Conservation (phyloP, 2,329 filamentous ascomycete genomes). For the Botrytis deweyae region DNA sequence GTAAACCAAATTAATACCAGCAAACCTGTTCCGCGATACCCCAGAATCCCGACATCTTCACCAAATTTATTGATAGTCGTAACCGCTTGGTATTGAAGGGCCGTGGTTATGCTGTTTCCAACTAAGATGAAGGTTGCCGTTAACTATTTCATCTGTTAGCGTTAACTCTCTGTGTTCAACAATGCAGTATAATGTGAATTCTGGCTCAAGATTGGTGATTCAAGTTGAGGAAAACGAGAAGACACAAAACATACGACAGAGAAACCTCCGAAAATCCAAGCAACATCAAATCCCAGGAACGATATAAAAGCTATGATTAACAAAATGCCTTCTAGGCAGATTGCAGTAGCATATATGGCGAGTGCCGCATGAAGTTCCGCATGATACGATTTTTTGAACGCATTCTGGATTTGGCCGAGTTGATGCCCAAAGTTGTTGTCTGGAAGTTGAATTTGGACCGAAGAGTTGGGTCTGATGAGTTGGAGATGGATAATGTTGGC, state of each 20-base stretch:
- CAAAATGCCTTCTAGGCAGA: background rate
- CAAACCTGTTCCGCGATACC: background rate
- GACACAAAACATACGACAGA: background rate
- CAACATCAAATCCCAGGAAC: background rate
- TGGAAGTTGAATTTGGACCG: background rate
- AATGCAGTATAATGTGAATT: background rate
- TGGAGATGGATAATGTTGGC: constrained; percentile 7
- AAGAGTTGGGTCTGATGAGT: background rate
- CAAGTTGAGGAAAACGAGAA: background rate
- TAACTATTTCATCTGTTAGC: background rate
- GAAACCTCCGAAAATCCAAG: background rate
- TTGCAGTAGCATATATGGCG: background rate
- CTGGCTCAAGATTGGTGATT: background rate
- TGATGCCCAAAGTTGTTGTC: background rate
- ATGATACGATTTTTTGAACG: background rate
- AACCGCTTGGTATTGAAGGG: background rate
- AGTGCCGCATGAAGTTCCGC: background rate
- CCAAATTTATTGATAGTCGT: background rate
- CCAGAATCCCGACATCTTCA: background rate
- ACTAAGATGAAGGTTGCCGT: background rate
- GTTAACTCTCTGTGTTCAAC: background rate
- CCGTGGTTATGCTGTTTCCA: background rate
- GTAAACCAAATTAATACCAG: constrained; percentile 6
- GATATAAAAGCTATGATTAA: background rate
- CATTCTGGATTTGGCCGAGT: constrained; percentile 2